These are phyloP conservation scores for Lyophyllum atratum DNA, from an alignment of 768 basidiomycete species.

Conservation along the genomic window DNA sequence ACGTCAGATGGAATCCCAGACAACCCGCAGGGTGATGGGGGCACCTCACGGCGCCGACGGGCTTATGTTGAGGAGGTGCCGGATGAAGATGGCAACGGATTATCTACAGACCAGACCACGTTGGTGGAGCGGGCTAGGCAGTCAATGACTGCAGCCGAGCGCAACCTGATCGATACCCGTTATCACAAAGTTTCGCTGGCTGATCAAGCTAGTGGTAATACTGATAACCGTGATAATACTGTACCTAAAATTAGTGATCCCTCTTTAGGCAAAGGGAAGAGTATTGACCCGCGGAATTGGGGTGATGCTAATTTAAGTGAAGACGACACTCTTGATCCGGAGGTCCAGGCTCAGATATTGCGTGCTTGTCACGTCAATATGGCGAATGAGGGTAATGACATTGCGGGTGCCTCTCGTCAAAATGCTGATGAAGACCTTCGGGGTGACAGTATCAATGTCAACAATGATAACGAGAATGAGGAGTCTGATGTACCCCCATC, in stretches of 20 bases:
- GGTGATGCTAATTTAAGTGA: neutral
- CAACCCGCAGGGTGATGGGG: neutral
- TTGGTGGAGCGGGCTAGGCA: neutral
- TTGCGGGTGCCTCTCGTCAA: neutral
- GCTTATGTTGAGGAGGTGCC: neutral
- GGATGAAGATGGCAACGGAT: neutral
- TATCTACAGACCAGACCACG: neutral
- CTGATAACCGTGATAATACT: too few species aligned
- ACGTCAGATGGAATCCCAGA: neutral
- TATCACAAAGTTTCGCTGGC: neutral
- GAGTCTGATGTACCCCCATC: neutral
- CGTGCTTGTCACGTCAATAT: neutral
- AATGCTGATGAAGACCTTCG: neutral
- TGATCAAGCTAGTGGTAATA: neutral
- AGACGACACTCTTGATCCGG: constrained; percentile 6
- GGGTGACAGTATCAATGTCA: neutral
- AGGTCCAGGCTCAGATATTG: neutral
- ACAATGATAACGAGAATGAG: neutral
- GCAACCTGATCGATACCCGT: neutral
- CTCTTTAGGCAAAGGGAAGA: constrained; percentile 9
- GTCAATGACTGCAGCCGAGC: neutral
- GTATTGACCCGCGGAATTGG: constrained; percentile 2
- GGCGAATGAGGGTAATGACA: neutral
- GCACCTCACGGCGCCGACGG: neutral
- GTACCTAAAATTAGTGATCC: neutral